Evolutionary conservation across 306 rosid genomes (phyloP).

Genomic region (Lathyrus oleraceus): DNA sequence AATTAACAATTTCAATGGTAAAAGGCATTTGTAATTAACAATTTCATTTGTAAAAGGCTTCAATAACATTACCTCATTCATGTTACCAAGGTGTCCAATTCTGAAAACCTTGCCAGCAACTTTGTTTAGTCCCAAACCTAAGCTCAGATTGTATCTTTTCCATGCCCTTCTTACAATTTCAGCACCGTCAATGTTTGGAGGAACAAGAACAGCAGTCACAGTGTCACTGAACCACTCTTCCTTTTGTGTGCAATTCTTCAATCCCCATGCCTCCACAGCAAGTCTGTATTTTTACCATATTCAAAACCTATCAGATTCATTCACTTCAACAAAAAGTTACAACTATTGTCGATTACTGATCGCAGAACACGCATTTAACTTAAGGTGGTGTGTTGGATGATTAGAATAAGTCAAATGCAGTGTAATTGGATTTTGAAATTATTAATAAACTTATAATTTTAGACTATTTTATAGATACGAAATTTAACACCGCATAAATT

Average conservation of each 20-base stretch:
- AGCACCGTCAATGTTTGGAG: conserved; percentile 82
- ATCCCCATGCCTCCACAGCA: conserved; percentile 99
- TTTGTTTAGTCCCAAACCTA: conserved; percentile 97
- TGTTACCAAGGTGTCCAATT: conserved; percentile 93
- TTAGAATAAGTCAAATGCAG: too few relatives aligned
- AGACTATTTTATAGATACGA: too few relatives aligned
- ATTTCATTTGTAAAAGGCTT: not conserved
- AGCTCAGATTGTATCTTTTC: conserved; percentile 92
- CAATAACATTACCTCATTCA: conserved; percentile 75
- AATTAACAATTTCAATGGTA: conserved; percentile 7
- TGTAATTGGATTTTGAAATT: too few relatives aligned
- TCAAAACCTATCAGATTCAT: conserved; percentile 20
- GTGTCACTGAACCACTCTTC: conserved; percentile 97
- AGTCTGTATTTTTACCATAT: conserved; percentile 57
- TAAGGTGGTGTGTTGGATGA: too few relatives aligned
- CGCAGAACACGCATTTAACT: too few relatives aligned
- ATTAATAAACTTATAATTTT: too few relatives aligned
- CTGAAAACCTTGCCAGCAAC: conserved; percentile 96
- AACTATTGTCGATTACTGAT: not conserved
- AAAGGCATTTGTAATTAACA: not conserved
- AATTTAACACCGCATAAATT: too few relatives aligned
- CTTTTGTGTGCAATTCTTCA: conserved; percentile 94
- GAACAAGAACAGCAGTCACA: conserved; percentile 90
- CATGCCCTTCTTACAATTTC: conserved; percentile 88
- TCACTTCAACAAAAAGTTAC: conserved; percentile 16